Evolutionary conservation across 192 early-diverging fungal species (phyloP).

Genomic region (Oehlia diaphana): DNA sequence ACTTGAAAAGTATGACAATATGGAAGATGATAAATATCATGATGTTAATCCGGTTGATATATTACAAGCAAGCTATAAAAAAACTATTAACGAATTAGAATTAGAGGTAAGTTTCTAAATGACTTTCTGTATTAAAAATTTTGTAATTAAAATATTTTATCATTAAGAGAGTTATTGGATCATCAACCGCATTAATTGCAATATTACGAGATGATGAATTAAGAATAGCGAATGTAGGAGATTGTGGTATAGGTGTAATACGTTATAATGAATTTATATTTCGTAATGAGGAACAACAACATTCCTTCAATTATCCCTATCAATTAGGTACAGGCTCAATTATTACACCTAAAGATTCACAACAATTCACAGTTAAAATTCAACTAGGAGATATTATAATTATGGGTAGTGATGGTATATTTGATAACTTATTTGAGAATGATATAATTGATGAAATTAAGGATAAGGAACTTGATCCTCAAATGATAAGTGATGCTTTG

Average conservation of each 20-base stretch:
- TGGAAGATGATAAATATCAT: slow-evolving; percentile 78
- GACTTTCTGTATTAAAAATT: neutral
- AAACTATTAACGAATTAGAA: slow-evolving; percentile 70
- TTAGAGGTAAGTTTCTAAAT: slow-evolving; percentile 48
- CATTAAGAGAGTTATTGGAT: slow-evolving; percentile 76
- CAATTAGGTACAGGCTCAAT: slow-evolving; percentile 88
- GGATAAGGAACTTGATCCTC: slow-evolving; percentile 56
- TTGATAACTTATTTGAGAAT: slow-evolving; percentile 98
- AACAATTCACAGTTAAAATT: slow-evolving; percentile 80
- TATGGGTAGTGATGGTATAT: slow-evolving; percentile 90
- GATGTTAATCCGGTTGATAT: slow-evolving; percentile 82
- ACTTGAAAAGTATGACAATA: slow-evolving; percentile 83
- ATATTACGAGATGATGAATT: slow-evolving; percentile 90
- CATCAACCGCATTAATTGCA: slow-evolving; percentile 87
- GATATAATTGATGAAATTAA: slow-evolving; percentile 90
- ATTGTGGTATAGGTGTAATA: slow-evolving; percentile 89
- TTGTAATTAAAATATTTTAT: neutral
- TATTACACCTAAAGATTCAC: slow-evolving; percentile 82
- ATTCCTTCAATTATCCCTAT: slow-evolving; percentile 98
- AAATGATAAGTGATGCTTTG: slow-evolving; percentile 76
- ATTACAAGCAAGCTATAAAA: slow-evolving; percentile 75
- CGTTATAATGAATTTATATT: slow-evolving; percentile 87
- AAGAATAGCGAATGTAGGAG: slow-evolving; percentile 92
- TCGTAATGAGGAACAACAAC: slow-evolving; percentile 95
- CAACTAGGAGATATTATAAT: slow-evolving; percentile 92